A percentile compares a stretch with the other conserved stretches of the same genome.
Evolutionary conservation across 176 grass and related monocot species (phyloP).

Genomic region (Avena eriantha): DNA sequence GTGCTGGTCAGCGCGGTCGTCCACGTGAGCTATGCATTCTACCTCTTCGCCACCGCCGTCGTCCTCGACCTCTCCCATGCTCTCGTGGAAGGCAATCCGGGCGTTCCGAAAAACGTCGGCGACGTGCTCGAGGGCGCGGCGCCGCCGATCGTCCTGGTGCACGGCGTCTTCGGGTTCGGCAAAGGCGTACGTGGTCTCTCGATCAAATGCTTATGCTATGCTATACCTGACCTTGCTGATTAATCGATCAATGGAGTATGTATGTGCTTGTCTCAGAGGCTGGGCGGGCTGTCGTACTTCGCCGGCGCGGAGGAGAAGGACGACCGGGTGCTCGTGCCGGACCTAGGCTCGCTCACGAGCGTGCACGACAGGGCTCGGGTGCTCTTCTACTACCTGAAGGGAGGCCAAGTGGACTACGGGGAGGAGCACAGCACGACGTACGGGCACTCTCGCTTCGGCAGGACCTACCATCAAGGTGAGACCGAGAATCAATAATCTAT

Average conservation of each 20-base stretch:
- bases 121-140: slow-evolving; percentile 40
- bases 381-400: slow-evolving; percentile 92
- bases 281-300: slow-evolving; percentile 88
- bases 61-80: slow-evolving; percentile 46
- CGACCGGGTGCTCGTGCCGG: slow-evolving; percentile 77
- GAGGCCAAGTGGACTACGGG: slow-evolving; percentile 83
- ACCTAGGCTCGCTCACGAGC: slow-evolving; percentile 83
- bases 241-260: background rate
- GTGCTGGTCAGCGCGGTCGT: slow-evolving; percentile 61
- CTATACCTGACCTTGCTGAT: too few relatives aligned
- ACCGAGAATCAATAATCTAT: too few relatives aligned
- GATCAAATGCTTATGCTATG: background rate
- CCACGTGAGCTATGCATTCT: slow-evolving; percentile 79
- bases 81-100: slow-evolving; percentile 22
- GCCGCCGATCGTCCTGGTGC: slow-evolving; percentile 88
- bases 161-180: slow-evolving; percentile 92
- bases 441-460: slow-evolving; percentile 67
- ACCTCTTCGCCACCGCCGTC: slow-evolving; percentile 72
- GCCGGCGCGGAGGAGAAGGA: slow-evolving; percentile 96
- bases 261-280: slow-evolving; percentile 46
- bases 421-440: slow-evolving; percentile 66
- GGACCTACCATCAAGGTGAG: slow-evolving; percentile 60
- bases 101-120: background rate
- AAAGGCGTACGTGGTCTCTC: slow-evolving; percentile 60
- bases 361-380: slow-evolving; percentile 80